These are phyloP conservation scores for Penicillium cinerascens DNA, from an alignment of 495 filamentous ascomycete species.

Conservation along the genomic window DNA sequence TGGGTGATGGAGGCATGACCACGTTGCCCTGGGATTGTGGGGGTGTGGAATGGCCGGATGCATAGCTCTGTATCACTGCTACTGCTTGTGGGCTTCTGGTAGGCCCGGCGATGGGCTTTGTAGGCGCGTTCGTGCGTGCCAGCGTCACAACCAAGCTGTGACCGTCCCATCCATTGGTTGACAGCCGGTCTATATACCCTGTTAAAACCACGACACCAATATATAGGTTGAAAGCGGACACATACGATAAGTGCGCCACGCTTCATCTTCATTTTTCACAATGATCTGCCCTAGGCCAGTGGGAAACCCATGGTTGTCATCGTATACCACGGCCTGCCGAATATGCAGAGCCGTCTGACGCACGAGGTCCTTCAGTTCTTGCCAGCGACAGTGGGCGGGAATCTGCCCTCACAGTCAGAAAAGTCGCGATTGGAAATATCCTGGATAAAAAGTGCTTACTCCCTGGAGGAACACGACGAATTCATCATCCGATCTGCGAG, in stretches of 20 bases:
- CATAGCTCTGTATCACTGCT: conserved; percentile 25
- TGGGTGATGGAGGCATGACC: conserved; percentile 35
- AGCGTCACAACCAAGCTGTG: conserved; percentile 45
- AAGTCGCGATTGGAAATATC: neutral
- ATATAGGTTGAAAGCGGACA: neutral
- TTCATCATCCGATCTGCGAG: conserved; percentile 41
- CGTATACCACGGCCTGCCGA: conserved; percentile 47
- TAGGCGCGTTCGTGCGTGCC: conserved; percentile 42
- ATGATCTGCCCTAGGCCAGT: conserved; percentile 48
- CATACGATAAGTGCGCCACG: conserved; percentile 47
- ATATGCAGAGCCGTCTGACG: conserved; percentile 47
- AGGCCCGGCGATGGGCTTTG: conserved; percentile 43
- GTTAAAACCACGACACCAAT: conserved; percentile 2
- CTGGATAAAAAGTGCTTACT: conserved; percentile 21
- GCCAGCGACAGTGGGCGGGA: conserved; percentile 47
- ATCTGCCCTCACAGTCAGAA: conserved; percentile 24
- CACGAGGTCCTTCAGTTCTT: conserved; percentile 47
- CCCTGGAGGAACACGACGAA: conserved; percentile 48
- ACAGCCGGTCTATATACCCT: conserved; percentile 34
- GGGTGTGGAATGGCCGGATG: conserved; percentile 37
- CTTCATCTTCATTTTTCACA: conserved; percentile 48
- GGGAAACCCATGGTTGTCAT: conserved; percentile 44
- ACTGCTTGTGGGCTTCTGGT: conserved; percentile 39
- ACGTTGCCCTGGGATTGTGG: conserved; percentile 28
- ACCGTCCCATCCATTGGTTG: conserved; percentile 45